These are phyloP conservation scores for Saccharum hybrid DNA, from an alignment of 202 grass and related monocot species.

Conservation along the genomic window DNA sequence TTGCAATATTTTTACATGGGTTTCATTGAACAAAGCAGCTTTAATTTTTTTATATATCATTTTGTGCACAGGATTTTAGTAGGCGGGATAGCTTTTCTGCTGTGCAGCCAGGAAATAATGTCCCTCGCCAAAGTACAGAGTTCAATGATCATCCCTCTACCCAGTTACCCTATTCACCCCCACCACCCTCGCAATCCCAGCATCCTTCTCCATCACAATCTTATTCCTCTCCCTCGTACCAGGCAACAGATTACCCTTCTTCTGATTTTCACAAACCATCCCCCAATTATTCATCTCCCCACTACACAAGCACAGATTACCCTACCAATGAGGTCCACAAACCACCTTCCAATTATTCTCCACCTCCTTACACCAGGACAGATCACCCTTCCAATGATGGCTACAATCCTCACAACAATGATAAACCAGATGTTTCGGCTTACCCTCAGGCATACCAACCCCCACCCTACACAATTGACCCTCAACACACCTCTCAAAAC, in stretches of 20 bases:
- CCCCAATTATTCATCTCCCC: constrained; percentile 45
- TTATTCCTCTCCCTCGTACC: constrained; percentile 55
- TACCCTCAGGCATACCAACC: constrained; percentile 66
- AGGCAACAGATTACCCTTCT: constrained; percentile 51
- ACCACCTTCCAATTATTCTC: constrained; percentile 54
- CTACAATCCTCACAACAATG: constrained; percentile 47
- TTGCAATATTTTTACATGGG: neutral
- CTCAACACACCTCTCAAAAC: constrained; percentile 69
- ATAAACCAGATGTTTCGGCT: constrained; percentile 49
- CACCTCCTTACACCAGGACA: constrained; percentile 53
- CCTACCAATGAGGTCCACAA: constrained; percentile 56
- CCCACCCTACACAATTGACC: constrained; percentile 55
- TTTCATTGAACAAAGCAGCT: neutral
- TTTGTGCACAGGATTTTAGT: constrained; percentile 57
- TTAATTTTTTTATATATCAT: constrained; percentile 38
- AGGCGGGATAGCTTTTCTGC: constrained; percentile 67
- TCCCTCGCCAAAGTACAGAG: constrained; percentile 41
- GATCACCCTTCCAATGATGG: constrained; percentile 49
- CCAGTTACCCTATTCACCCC: constrained; percentile 54
- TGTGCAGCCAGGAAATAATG: constrained; percentile 45
- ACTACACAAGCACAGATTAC: constrained; percentile 49
- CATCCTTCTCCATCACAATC: constrained; percentile 48
- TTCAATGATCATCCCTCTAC: constrained; percentile 49
- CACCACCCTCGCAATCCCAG: constrained; percentile 46
- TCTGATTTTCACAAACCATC: constrained; percentile 45